Percentiles rank a stretch among this genome's conserved stretches.
phyloP scores from a whole-genome alignment of 192 early-diverging fungal genomes.

The Fimicolochytrium jonesii region DNA sequence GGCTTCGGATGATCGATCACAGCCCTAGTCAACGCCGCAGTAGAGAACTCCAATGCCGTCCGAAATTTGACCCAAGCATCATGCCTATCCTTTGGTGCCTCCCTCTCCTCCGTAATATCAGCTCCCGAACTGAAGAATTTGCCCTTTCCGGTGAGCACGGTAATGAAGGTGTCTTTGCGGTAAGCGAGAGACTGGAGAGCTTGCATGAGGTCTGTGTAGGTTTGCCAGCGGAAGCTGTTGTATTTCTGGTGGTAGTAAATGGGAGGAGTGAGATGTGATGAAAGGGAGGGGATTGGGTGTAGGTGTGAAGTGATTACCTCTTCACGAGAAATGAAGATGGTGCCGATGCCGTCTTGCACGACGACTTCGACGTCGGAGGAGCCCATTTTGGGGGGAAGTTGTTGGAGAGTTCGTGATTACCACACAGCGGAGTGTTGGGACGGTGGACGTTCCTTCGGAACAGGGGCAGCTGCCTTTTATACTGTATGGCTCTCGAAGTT shows the following conservation, averaged over 20 bases:
- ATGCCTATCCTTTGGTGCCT: constrained; percentile 3
- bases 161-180: constrained; percentile 11
- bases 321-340: constrained; percentile 5
- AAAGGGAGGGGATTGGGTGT: background rate
- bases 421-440: no score
- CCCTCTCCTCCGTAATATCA: constrained; percentile 21
- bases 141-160: constrained; percentile 35
- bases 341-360: constrained; percentile 8
- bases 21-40: constrained; percentile 17
- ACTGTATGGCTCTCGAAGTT: no score
- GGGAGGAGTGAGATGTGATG: background rate
- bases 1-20: constrained; percentile 25
- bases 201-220: constrained; percentile 14
- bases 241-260: constrained; percentile 4
- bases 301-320: background rate
- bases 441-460: no score
- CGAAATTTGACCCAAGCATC: constrained; percentile 21
- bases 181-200: constrained; percentile 9
- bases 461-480: no score
- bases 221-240: constrained; percentile 22
- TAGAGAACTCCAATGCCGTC: constrained; percentile 7
- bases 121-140: constrained; percentile 32
- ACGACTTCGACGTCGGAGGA: constrained; percentile 6
- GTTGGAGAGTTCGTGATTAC: no score
- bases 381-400: no score